Evolutionary conservation across 2,329 filamentous ascomycete species (phyloP).

Genomic region (Fusarium pseudoanthophilum): DNA sequence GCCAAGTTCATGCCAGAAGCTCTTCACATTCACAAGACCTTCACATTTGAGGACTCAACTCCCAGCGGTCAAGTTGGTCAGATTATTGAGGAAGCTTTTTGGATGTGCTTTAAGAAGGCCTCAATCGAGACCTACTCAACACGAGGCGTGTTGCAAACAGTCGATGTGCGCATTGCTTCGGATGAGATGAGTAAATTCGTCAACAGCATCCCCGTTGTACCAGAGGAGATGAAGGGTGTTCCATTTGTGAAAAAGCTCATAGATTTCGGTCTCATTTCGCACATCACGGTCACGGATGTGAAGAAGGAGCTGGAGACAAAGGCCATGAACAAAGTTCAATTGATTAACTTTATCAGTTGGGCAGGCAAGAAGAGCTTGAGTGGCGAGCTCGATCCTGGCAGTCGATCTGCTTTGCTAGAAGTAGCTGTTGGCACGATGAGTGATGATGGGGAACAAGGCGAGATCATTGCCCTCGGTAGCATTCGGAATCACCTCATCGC

Average conservation of each 20-base stretch:
- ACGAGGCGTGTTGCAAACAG: slow-evolving; percentile 85
- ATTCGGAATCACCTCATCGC: slow-evolving; percentile 80
- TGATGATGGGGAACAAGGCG: slow-evolving; percentile 69
- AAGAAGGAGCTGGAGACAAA: slow-evolving; percentile 83
- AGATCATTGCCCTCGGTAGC: slow-evolving; percentile 79
- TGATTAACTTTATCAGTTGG: slow-evolving; percentile 88
- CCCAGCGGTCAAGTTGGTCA: slow-evolving; percentile 85
- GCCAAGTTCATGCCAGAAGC: slow-evolving; percentile 79
- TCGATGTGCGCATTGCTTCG: slow-evolving; percentile 80
- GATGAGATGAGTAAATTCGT: slow-evolving; percentile 78
- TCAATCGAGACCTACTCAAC: slow-evolving; percentile 90
- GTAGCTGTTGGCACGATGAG: slow-evolving; percentile 80
- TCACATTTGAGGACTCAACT: slow-evolving; percentile 89
- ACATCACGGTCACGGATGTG: slow-evolving; percentile 89
- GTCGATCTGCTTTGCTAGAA: slow-evolving; percentile 76
- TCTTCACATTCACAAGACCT: slow-evolving; percentile 85
- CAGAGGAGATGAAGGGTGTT: slow-evolving; percentile 77
- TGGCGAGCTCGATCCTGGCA: slow-evolving; percentile 77
- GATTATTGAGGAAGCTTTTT: slow-evolving; percentile 94
- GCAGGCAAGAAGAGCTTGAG: slow-evolving; percentile 75
- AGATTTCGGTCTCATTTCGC: slow-evolving; percentile 86
- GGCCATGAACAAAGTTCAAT: slow-evolving; percentile 80
- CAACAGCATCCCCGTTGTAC: slow-evolving; percentile 86
- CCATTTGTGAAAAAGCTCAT: slow-evolving; percentile 83
- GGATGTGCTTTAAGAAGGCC: slow-evolving; percentile 86